Conservation (phyloP, 345 rosid genomes). For the Xanthoceras sorbifolium region DNA sequence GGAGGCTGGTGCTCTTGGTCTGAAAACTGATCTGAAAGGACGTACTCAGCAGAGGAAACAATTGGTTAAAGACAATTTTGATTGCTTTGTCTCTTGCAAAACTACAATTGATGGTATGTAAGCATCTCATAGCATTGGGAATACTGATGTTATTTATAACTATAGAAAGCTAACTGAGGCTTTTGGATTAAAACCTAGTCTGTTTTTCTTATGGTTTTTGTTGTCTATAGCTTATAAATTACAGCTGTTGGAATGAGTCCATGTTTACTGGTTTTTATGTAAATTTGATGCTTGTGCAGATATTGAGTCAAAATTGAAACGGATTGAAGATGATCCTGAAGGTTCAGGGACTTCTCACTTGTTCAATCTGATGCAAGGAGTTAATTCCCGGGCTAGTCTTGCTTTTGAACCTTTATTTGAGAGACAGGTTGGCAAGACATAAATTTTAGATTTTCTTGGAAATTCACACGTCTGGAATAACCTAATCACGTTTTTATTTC, state of each 20-base stretch:
- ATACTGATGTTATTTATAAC: conserved; percentile 18
- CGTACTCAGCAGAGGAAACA: conserved; percentile 91
- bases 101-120: conserved; percentile 94
- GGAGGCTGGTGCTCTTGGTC: conserved; percentile 91
- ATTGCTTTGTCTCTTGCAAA: conserved; percentile 99
- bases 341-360: conserved; percentile 92
- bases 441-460: conserved; percentile 17
- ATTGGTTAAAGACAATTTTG: conserved; percentile 95
- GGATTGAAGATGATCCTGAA: conserved; percentile 97
- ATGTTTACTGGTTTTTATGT: conserved; percentile 25
- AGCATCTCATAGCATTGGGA: conserved; percentile 14
- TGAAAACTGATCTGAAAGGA: conserved; percentile 93
- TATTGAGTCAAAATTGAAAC: conserved; percentile 90
- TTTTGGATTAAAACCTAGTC: conserved; percentile 15
- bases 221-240: not conserved
- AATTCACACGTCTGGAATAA: not conserved
- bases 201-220: conserved; percentile 16
- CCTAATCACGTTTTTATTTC: conserved; percentile 19
- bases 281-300: conserved; percentile 44
- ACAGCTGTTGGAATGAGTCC: not conserved
- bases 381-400: conserved; percentile 70
- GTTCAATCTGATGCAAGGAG: conserved; percentile 80
- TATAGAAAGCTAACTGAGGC: conserved; percentile 5
- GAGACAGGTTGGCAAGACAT: conserved; percentile 75
- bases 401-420: conserved; percentile 96